Base-by-base conservation (phyloP, 805 yeast genomes). In the Schwanniomyces vanrijiae region DNA sequence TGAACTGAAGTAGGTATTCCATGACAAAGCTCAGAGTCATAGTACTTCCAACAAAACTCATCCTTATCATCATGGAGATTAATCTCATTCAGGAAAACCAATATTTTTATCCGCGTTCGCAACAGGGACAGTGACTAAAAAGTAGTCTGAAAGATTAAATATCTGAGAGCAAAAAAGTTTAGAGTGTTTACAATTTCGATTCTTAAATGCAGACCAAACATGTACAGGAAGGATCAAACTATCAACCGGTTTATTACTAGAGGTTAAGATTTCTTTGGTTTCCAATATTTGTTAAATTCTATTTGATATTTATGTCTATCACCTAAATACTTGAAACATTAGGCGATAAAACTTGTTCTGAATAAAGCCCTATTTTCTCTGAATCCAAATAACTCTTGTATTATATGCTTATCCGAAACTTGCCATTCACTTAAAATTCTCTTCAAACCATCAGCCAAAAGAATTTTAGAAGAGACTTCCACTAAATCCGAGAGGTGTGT, bases 1-100 rank as follows among this genome's bases (percentile, higher is more conserved):
- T 85, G 90, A n/a, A 86, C 64, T 14, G 83, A 80, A 10, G 81
- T 83, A 0, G 89, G 83, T 45, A 83, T 79, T 4, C 83, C 85
- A 52, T 81, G 73, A 59, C 75, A 69, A 50, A 76, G 75, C 42
- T 66, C 75, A 0, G 84, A 76, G 52, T 80, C 75, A 64, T 66
- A 56, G 46, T 60, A 62, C 29, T 50, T 47, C 62, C 80, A 83
- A 42, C 71, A 58, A 24, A 64, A 60, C 37, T 62, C 56, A 44
- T 82, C 87, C 2, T 69, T 56, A 2, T 68, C 71, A 55, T 71
- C 75, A 53, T 66, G 58, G 37, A 69, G 59, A 6, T 52, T 42
- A 57, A 11, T 50, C 52, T 4, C 50, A 53, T 34, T 68, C 71
- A 20, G 48, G 55, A 0, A 51, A 48, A 51, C 78, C 82, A 7